Evolutionary conservation across 495 filamentous ascomycete genomes (phyloP), one percentile per base, ranked within the genome.

Genomic region (Penicillium ucsense): DNA sequence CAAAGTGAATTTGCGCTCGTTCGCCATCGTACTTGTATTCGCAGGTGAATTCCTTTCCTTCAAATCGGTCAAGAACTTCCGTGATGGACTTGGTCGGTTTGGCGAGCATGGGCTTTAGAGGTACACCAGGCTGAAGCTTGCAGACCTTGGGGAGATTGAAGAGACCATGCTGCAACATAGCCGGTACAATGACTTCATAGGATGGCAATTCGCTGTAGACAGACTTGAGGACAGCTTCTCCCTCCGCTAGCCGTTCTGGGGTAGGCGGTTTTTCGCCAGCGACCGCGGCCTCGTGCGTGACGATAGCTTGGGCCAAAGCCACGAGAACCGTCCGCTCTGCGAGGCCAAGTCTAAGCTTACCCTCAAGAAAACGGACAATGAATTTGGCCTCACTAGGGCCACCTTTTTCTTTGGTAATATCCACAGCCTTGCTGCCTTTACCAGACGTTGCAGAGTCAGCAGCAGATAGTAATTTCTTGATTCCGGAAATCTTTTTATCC

Each of bases 21-120:
- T 98, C 92, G 30, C 92, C 92, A 55, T 98, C 92, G 56, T 98
- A 98, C 59, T 98, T 98, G 72, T 94, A 98, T 59, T 98, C 92
- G 68, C 94, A 98, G 10, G 92, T 97, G 54, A 97, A 98, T 5
- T 85, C 84, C 61, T 94, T 90, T 34, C 85, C 81, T 67, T 97
- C 92, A 55, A 98, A 98, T 10, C 94, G 86, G 66, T 98, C 92
- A 2, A 97, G 80, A 0, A 98, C 94, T 65, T 98, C 92, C 0
- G 89, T 94, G 54, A 98, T 97, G n/a, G 92, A 88, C 65, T 98
- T 98, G 0, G 94, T 98, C 1, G 92, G 94, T 55, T 96, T 97
- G 5, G 92, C 92, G 70, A 98, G 79, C 92, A 98, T 98, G 55
- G 92, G 92, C 66, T 97, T 98, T 34, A 98, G 78, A 12, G 92